Evolutionary conservation across 2,329 filamentous ascomycete species (phyloP), one percentile per base, ranked within the genome.

Genomic region (Ophiocordyceps unilateralis): DNA sequence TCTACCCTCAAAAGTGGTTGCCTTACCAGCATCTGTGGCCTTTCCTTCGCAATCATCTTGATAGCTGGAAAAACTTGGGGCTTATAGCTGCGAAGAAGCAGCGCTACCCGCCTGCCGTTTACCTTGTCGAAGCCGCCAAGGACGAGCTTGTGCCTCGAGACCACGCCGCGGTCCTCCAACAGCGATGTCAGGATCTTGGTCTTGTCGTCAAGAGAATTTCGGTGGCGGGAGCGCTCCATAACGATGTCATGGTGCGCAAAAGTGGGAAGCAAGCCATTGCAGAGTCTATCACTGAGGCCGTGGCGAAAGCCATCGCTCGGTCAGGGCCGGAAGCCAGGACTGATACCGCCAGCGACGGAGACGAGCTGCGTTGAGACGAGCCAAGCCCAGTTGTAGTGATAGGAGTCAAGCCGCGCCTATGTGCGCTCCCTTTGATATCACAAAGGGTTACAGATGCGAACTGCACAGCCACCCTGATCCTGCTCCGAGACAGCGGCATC

Each of bases 1-100:
- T 89, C 3, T 89, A 88, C 53, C 83, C 83, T 1, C 81, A 87
- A 51, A 82, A 74, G 50, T 88, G 83, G 81, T 63, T 88, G 7
- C 83, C 83, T 0, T 89, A 89, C 55, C 72, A 73, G 40, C 77
- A 88, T 54, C 66, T 89, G 0, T 76, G 76, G 67, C 80, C 79
- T 0, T 87, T 88, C 53, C 65, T 88, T 11, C 69, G 81, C 49
- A 87, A 71, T 46, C 70, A 74, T 36, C 59, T 78, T 30, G 69
- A 78, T 48, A 75, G 65, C 48, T 69, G 60, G 61, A 54, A 59
- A 43, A 76, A 76, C 47, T 48, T 78, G 24, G 62, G 57, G 4
- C 42, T 55, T 23, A 65, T 77, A 52, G 59, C 50, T 45, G 49
- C 45, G 41, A 50, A 48, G 43, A 51, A 44, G 21, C 44, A 45